phyloP scores from a whole-genome alignment of 2,329 filamentous ascomycete genomes.

The Pseudogymnoascus verrucosus region DNA sequence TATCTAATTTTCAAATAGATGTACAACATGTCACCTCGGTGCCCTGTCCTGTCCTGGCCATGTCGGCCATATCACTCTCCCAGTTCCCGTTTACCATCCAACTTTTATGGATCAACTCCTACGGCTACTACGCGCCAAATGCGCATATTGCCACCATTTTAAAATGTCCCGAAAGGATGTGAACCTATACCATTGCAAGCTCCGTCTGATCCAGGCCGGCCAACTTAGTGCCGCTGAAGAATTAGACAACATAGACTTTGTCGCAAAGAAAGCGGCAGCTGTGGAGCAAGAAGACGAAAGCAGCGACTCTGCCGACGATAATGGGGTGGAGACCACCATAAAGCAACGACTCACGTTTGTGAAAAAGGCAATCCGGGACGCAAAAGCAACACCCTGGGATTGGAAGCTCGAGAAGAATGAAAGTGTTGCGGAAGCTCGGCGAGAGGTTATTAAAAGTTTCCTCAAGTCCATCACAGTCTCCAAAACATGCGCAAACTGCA shows the following conservation, averaged over 20 bases:
- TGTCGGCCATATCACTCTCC: constrained; percentile 89
- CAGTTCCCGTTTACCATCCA: constrained; percentile 90
- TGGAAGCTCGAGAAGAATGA: constrained; percentile 62
- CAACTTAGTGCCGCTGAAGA: constrained; percentile 59
- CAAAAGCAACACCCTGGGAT: constrained; percentile 33
- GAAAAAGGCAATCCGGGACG: constrained; percentile 59
- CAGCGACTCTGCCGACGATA: constrained; percentile 29
- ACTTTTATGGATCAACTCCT: constrained; percentile 90
- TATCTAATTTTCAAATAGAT: constrained; percentile 44
- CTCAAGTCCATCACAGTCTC: constrained; percentile 62
- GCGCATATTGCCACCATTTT: constrained; percentile 82
- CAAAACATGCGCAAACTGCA: constrained; percentile 59
- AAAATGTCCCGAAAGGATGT: constrained; percentile 69
- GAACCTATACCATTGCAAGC: constrained; percentile 73
- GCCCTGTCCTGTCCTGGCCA: constrained; percentile 82
- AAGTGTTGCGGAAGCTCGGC: constrained; percentile 68
- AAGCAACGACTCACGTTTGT: constrained; percentile 60
- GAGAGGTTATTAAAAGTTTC: constrained; percentile 72
- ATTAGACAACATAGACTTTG: constrained; percentile 32
- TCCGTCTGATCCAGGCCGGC: constrained; percentile 78
- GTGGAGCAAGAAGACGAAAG: constrained; percentile 17
- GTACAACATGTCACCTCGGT: constrained; percentile 83
- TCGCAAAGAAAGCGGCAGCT: constrained; percentile 15
- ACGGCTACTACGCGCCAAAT: constrained; percentile 76
- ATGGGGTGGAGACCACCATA: constrained; percentile 39